Conservation (phyloP, 306 rosid genomes). For the Vigna reflexopilosa region DNA sequence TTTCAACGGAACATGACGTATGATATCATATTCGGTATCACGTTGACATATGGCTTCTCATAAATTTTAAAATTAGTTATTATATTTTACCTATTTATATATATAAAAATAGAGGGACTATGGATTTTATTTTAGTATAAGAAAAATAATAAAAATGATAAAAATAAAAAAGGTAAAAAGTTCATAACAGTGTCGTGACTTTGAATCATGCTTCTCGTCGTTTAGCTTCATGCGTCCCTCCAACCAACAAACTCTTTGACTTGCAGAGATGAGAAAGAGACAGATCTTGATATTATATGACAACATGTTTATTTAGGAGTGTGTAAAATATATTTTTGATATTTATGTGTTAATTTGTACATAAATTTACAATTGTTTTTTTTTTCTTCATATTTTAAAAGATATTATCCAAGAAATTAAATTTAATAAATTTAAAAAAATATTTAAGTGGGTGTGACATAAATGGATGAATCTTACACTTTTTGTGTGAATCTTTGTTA, state of each 20-base stretch:
- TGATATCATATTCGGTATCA: neutral
- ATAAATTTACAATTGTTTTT: too few species aligned
- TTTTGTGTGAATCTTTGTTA: neutral
- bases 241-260: conserved; percentile 71
- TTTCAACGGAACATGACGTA: neutral
- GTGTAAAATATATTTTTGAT: too few species aligned
- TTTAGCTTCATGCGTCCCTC: conserved; percentile 41
- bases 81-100: too few species aligned
- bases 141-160: neutral
- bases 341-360: too few species aligned
- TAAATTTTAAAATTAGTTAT: too few species aligned
- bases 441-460: too few species aligned
- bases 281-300: neutral
- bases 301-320: too few species aligned
- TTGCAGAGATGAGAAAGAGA: conserved; percentile 40
- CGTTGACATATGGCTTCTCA: neutral
- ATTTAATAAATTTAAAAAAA: too few species aligned
- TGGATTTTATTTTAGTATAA: neutral
- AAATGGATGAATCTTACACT: too few species aligned
- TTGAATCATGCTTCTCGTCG: conserved; percentile 46
- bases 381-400: too few species aligned
- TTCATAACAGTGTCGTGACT: conserved; percentile 53
- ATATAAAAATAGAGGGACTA: too few species aligned
- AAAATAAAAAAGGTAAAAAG: neutral
- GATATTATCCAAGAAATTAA: too few species aligned